phyloP scores from a whole-genome alignment of 2,329 filamentous ascomycete genomes.

The Epichloe hybrida region DNA sequence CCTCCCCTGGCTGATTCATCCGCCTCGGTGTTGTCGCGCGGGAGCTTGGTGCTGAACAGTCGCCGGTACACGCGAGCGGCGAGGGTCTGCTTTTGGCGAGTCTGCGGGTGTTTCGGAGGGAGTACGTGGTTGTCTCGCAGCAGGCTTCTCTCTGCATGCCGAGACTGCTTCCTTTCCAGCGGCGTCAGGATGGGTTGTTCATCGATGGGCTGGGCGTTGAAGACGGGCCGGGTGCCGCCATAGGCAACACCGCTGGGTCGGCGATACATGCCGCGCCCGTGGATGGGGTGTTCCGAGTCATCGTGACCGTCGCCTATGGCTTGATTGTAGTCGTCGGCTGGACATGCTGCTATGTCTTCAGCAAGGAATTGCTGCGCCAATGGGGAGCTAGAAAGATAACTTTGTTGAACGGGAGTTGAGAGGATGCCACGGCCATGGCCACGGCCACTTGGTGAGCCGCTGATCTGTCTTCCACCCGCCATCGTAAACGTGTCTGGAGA shows the following conservation, averaged over 20 bases:
- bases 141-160: constrained; percentile 45
- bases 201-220: constrained; percentile 42
- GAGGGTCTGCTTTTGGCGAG: constrained; percentile 18
- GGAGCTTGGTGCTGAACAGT: constrained; percentile 43
- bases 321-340: constrained; percentile 37
- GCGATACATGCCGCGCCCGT: constrained; percentile 48
- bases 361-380: constrained; percentile 53
- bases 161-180: constrained; percentile 41
- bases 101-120: constrained; percentile 40
- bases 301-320: constrained; percentile 17
- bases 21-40: constrained; percentile 25
- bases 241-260: constrained; percentile 65
- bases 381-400: constrained; percentile 46
- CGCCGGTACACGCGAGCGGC: constrained; percentile 29
- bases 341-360: constrained; percentile 51
- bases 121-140: constrained; percentile 51
- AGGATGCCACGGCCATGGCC: constrained; percentile 2
- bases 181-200: constrained; percentile 37
- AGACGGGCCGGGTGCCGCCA: constrained; percentile 54
- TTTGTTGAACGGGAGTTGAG: constrained; percentile 4
- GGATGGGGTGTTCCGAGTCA: constrained; percentile 22
- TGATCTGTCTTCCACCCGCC: constrained; percentile 2
- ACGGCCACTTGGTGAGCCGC: constrained; percentile 4
- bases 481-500: background rate
- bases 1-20: constrained; percentile 20